Conservation (phyloP, 495 filamentous ascomycete genomes). For the Lindgomyces ingoldianus region DNA sequence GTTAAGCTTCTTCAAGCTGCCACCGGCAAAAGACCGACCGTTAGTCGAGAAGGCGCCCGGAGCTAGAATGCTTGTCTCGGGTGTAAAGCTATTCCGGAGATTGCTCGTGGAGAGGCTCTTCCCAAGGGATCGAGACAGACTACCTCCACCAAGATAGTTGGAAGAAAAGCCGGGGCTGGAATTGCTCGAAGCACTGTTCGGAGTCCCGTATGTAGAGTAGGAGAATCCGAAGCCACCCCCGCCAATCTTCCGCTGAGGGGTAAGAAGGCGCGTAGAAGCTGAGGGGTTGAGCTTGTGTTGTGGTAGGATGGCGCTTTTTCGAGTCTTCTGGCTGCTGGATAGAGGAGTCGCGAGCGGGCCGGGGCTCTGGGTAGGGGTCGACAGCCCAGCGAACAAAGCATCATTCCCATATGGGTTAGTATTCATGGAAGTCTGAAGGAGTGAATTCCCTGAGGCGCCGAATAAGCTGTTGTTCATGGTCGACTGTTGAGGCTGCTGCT, state of each 20-base stretch:
- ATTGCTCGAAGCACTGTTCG: slow-evolving; percentile 66
- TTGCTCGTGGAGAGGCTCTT: slow-evolving; percentile 71
- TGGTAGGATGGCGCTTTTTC: slow-evolving; percentile 75
- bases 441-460: slow-evolving; percentile 49
- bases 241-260: slow-evolving; percentile 67
- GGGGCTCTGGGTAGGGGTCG: slow-evolving; percentile 62
- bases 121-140: slow-evolving; percentile 55
- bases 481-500: slow-evolving; percentile 37
- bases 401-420: slow-evolving; percentile 81
- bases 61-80: slow-evolving; percentile 76
- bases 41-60: slow-evolving; percentile 82
- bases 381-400: slow-evolving; percentile 74
- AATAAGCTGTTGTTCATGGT: slow-evolving; percentile 58
- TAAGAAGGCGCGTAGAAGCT: slow-evolving; percentile 72
- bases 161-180: slow-evolving; percentile 66
- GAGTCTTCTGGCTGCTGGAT: slow-evolving; percentile 67
- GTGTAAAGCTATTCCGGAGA: slow-evolving; percentile 62
- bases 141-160: slow-evolving; percentile 65
- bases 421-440: slow-evolving; percentile 71
- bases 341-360: slow-evolving; percentile 88
- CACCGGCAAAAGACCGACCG: slow-evolving; percentile 60
- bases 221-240: slow-evolving; percentile 77
- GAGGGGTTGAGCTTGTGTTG: slow-evolving; percentile 85
- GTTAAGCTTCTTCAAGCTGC: slow-evolving; percentile 81
- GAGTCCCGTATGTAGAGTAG: slow-evolving; percentile 85